Evolutionary conservation across 495 filamentous ascomycete species (phyloP).

Genomic region (Penicillium bovifimosum): DNA sequence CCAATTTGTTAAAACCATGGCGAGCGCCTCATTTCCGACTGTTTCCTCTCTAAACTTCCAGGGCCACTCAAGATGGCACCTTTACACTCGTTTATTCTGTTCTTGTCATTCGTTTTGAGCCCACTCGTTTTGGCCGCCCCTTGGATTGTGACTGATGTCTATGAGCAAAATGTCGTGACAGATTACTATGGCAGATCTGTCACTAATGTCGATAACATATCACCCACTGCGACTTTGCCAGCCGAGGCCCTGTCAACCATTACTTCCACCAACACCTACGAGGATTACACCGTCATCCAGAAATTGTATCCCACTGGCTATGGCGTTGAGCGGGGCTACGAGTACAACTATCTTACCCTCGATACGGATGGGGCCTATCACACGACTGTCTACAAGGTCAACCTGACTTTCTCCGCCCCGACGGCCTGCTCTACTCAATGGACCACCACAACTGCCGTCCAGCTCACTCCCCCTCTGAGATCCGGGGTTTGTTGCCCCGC

Average conservation of each 20-base stretch:
- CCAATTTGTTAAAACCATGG: constrained; percentile 3
- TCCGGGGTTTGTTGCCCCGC: constrained; percentile 16
- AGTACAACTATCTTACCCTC: neutral
- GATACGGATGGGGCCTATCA: constrained; percentile 9
- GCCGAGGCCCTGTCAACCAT: constrained; percentile 28
- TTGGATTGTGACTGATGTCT: constrained; percentile 31
- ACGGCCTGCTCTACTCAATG: constrained; percentile 30
- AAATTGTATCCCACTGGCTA: constrained; percentile 29
- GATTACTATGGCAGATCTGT: constrained; percentile 7
- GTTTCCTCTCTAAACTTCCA: neutral
- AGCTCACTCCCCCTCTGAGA: constrained; percentile 11
- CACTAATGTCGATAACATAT: constrained; percentile 19
- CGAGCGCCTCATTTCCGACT: neutral
- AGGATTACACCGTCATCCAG: constrained; percentile 27
- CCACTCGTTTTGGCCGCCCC: constrained; percentile 23
- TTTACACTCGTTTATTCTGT: constrained; percentile 17
- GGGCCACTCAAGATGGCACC: constrained; percentile 14
- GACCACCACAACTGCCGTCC: constrained; percentile 23
- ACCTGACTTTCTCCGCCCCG: constrained; percentile 33
- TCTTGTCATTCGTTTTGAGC: constrained; percentile 20
- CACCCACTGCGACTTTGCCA: constrained; percentile 24
- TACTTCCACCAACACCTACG: constrained; percentile 17
- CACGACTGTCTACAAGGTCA: constrained; percentile 29
- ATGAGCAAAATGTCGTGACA: constrained; percentile 14
- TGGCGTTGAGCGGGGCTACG: constrained; percentile 10